Percentiles rank a stretch among this genome's conserved stretches.
Evolutionary conservation across 2,329 filamentous ascomycete species (phyloP).

Genomic region (Venturia carpophila): DNA sequence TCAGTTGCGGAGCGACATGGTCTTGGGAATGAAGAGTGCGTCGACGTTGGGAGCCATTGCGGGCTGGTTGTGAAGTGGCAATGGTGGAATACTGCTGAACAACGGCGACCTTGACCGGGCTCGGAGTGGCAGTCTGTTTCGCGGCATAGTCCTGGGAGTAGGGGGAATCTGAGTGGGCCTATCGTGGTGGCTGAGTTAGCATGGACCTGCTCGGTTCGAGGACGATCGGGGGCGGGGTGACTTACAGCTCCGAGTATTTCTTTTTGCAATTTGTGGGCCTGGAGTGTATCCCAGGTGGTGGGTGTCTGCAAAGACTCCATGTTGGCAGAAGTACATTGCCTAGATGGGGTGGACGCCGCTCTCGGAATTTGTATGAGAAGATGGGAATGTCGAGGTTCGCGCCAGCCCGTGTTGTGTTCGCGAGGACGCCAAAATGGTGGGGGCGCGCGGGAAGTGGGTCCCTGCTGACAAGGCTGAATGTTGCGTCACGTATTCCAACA

Average conservation of each 20-base stretch:
- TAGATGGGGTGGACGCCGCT: not conserved
- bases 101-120: slow-evolving; percentile 1
- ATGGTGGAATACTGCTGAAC: not conserved
- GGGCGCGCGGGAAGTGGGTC: not conserved
- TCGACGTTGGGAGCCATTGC: not conserved
- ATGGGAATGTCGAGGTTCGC: slow-evolving; percentile 5
- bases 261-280: not conserved
- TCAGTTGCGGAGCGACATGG: slow-evolving; percentile 5
- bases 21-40: slow-evolving; percentile 7
- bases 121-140: not conserved
- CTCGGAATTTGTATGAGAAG: not conserved
- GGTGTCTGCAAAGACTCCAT: slow-evolving; percentile 2
- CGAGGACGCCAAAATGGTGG: not conserved
- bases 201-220: not conserved
- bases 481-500: not conserved
- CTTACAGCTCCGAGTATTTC: slow-evolving; percentile 13
- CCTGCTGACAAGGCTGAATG: not conserved
- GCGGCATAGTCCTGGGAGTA: not conserved
- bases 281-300: not conserved
- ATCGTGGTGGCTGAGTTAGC: slow-evolving; percentile 7
- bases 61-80: slow-evolving; percentile 4
- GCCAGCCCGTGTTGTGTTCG: slow-evolving; percentile 1
- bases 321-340: slow-evolving; percentile 1
- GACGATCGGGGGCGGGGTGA: not conserved
- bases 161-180: not conserved